Conservation (phyloP, 1,284 basidiomycete species). For the Cystobasidium sp. region DNA sequence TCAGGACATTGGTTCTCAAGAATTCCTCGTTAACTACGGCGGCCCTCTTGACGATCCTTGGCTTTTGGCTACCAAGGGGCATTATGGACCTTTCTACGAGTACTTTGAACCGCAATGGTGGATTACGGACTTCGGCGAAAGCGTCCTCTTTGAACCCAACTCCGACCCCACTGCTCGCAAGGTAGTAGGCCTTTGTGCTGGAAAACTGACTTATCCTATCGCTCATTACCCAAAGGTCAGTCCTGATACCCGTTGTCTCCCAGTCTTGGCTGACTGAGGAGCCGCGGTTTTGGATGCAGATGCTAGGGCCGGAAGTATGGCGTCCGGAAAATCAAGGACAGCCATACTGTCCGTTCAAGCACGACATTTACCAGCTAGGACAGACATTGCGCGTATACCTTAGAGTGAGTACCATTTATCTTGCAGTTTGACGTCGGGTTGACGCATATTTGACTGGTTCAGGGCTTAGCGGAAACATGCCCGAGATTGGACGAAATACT, state of each 20-base stretch:
- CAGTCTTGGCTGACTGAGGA: too few species aligned
- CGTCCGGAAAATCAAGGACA: not conserved
- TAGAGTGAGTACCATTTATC: too few species aligned
- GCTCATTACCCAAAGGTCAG: not conserved
- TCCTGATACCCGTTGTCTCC: too few species aligned
- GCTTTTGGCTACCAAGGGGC: not conserved
- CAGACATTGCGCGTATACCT: too few species aligned
- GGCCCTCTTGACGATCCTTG: not conserved
- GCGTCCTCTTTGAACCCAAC: not conserved
- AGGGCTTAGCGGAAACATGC: too few species aligned
- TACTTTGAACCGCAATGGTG: not conserved
- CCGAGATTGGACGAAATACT: too few species aligned
- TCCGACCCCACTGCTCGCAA: not conserved
- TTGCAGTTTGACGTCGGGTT: too few species aligned
- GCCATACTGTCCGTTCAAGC: not conserved
- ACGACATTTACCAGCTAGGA: too few species aligned
- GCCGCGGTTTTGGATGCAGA: not conserved
- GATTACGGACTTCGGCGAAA: not conserved
- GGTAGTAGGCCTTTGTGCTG: not conserved
- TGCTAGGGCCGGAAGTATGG: constrained; percentile 5
- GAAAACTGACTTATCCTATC: not conserved
- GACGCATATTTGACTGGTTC: too few species aligned
- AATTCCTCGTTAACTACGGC: not conserved
- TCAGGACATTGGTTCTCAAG: not conserved
- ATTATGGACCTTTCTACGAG: not conserved